Evolutionary conservation across 2,329 filamentous ascomycete genomes (phyloP), one percentile per base, ranked within the genome.

Genomic region (Sporothrix euskadiensis): DNA sequence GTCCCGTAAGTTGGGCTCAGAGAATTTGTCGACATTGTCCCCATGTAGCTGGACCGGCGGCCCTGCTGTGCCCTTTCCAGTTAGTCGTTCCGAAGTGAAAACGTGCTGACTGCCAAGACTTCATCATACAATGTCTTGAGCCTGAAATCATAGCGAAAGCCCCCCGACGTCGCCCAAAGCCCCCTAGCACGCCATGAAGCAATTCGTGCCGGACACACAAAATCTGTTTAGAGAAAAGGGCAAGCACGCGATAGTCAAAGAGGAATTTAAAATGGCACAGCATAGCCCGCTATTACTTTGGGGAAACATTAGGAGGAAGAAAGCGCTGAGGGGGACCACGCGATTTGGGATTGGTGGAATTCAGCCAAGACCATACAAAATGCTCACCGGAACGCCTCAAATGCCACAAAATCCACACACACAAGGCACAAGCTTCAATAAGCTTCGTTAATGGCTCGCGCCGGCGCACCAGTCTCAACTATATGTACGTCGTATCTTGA

Each of bases 121-220:
- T 56, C 22, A 26, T 56, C 22, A 22, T 26, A 56, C 22, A 14
- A 56, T 8, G 12, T 3, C 3, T 30, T 22, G 5, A 26, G 22
- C n/a, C 22, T 54, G 52, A 3, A 26, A 26, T 26, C 26, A 26
- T 2, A 26, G 26, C 26, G 5, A 22, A 4, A 41, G 39, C 30
- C 39, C 32, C 59, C 59, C 22, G 19, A 52, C 16, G 6, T 52
- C 22, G 14, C 19, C 52, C n/a, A 54, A 56, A 26, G 4, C 32
- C 32, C 56, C 19, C 30, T 65, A 65, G 59, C 59, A 65, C 59
- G 59, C 59, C 35, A 66, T 66, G 39, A 44, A 66, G 61, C 61
- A 14, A 30, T 30, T 66, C 61, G 61, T 66, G 61, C 61, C 61
- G 22, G 3, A 39, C n/a, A 41, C 35, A 44, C 39, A 65, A 61